A percentile compares a stretch with the other conserved stretches of the same genome.
Conservation (phyloP, 2,329 filamentous ascomycete genomes). For the Bipolaris oryzae region DNA sequence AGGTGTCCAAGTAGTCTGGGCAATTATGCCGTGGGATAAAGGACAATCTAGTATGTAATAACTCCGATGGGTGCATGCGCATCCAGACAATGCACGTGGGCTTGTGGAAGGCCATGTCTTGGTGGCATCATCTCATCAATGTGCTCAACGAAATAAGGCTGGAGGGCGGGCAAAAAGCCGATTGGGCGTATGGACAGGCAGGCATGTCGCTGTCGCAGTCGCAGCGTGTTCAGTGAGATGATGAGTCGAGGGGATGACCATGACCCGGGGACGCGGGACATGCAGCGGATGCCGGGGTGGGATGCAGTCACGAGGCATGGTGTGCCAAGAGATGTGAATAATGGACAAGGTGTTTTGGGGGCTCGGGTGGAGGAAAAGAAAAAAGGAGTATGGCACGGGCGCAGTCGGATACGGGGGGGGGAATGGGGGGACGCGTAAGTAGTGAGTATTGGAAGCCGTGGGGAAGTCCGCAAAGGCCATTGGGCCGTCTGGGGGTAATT, state of each 20-base stretch:
- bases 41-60: too few relatives aligned
- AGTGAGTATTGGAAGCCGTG: background rate
- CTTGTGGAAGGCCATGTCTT: constrained; percentile 37
- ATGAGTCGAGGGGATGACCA: constrained; percentile 34
- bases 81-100: too few relatives aligned
- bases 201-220: constrained; percentile 16
- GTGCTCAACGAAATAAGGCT: constrained; percentile 66
- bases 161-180: constrained; percentile 51
- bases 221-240: constrained; percentile 52
- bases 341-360: constrained; percentile 24
- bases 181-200: constrained; percentile 61
- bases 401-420: background rate
- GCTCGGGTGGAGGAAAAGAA: background rate
- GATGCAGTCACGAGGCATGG: constrained; percentile 37
- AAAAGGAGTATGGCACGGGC: background rate
- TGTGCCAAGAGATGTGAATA: constrained; percentile 21
- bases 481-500: background rate
- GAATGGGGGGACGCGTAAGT: background rate
- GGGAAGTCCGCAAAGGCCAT: background rate
- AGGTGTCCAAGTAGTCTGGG: too few relatives aligned
- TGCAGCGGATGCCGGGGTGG: constrained; percentile 30
- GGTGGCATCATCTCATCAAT: constrained; percentile 63
- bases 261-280: constrained; percentile 45
- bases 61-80: too few relatives aligned
- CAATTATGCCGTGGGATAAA: too few relatives aligned